phyloP scores from a whole-genome alignment of 257 asterid genomes.

The Marsdenia floribunda region DNA sequence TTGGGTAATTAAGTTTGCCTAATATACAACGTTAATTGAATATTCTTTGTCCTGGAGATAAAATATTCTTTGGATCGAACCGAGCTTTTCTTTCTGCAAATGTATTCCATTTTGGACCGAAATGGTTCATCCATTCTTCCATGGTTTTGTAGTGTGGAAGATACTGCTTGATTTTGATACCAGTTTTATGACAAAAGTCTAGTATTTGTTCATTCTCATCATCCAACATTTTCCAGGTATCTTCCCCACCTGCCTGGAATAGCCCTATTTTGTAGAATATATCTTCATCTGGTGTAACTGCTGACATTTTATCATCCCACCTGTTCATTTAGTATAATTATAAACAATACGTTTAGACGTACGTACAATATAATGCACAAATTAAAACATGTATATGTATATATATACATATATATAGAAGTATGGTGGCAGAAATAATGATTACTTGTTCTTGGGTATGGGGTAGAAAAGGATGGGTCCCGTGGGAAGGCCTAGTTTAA shows the following conservation, averaged over 20 bases:
- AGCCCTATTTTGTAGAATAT: slow-evolving; percentile 31
- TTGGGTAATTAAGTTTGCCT: too few species aligned
- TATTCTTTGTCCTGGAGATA: slow-evolving; percentile 35
- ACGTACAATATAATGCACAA: background rate
- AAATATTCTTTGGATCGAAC: slow-evolving; percentile 34
- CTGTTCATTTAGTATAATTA: slow-evolving; percentile 14
- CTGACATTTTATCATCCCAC: slow-evolving; percentile 40
- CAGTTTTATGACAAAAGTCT: slow-evolving; percentile 25
- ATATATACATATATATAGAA: too few species aligned
- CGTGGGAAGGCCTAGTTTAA: slow-evolving; percentile 33
- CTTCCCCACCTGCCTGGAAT: slow-evolving; percentile 18
- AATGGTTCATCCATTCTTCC: slow-evolving; percentile 32
- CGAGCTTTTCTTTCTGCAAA: slow-evolving; percentile 28
- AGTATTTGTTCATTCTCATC: slow-evolving; percentile 23
- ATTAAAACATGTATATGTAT: too few species aligned
- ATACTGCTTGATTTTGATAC: slow-evolving; percentile 32
- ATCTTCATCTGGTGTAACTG: slow-evolving; percentile 30
- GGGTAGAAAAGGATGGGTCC: slow-evolving; percentile 83
- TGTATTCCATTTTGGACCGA: slow-evolving; percentile 30
- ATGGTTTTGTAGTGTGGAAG: slow-evolving; percentile 28
- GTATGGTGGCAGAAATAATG: background rate
- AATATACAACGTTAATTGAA: slow-evolving; percentile 21
- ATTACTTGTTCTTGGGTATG: slow-evolving; percentile 39
- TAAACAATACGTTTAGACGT: background rate
- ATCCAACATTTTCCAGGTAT: slow-evolving; percentile 22